Conservation (phyloP, 441 rosid genomes). For the Oxalis stricta region DNA sequence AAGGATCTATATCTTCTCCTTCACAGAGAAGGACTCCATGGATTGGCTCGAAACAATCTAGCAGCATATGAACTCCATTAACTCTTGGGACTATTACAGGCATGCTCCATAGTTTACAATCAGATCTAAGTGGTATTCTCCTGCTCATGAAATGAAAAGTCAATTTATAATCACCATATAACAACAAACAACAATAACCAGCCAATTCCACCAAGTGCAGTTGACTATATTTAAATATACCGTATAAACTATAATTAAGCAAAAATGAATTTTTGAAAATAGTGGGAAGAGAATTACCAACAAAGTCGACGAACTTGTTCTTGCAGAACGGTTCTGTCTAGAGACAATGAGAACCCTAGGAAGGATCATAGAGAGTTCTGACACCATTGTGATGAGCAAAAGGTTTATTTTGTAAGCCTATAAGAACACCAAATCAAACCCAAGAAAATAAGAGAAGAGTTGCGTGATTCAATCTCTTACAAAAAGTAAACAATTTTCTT, state of each 20-base stretch:
- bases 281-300: conserved; percentile 27
- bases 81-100: conserved; percentile 87
- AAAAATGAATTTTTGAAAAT: not conserved
- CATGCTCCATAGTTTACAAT: conserved; percentile 56
- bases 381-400: conserved; percentile 10
- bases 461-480: no score
- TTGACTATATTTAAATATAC: not conserved
- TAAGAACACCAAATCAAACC: no score
- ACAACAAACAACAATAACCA: no score
- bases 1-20: conserved; percentile 82
- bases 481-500: no score
- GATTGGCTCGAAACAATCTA: conserved; percentile 68
- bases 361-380: conserved; percentile 43
- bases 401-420: not conserved
- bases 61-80: conserved; percentile 51
- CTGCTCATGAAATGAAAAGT: conserved; percentile 17
- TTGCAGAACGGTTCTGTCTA: conserved; percentile 56
- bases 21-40: conserved; percentile 82
- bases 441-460: no score
- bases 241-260: no score
- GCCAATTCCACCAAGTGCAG: no score
- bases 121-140: conserved; percentile 79
- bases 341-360: conserved; percentile 80
- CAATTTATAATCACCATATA: no score
- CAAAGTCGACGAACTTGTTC: conserved; percentile 79